Evolutionary conservation across 345 rosid species (phyloP), one percentile per base, ranked within the genome.

Genomic region (Cardamine occulta): DNA sequence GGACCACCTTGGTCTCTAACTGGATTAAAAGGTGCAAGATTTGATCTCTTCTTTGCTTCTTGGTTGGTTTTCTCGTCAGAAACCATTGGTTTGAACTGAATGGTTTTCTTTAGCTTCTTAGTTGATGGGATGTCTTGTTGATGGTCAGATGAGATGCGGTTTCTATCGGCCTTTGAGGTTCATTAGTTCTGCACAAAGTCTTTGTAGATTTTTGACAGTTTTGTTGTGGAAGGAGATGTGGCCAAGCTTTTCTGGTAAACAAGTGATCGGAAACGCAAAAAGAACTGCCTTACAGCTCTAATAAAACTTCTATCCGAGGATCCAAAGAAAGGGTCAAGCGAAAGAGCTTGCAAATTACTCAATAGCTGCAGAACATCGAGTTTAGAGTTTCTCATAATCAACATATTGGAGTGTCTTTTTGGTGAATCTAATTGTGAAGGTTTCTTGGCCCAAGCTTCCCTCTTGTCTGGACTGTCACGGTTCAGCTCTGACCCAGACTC

Each of bases 61-160:
- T 76, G 85, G 56, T 65, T 78, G 12, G 81, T 70, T 78, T 82
- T 89, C 86, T 90, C 90, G 49, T 85, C 93, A 10, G 83, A 72
- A 15, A 88, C 70, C 82, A 90, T 70, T 13, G 84, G 79, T 74
- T 86, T 93, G 67, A 85, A 53, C 37, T 77, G 85, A 71, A 9
- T 71, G 28, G 82, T 56, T 70, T 82, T 89, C 82, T 89, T 91
- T 79, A 81, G 48, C 80, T 79, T 89, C 85, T 87, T 89, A 40
- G 89, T 83, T 13, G 86, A 85, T 17, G 87, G 85, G 76, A 82
- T 81, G 81, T 88, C 96, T 78, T 88, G 89, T 53, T 83, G 96
- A 21, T 88, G 89, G 73, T 87, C 92, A 31, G 91, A 87, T 8
- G 83, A 88, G 66, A 79, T 59, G 17, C 93, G 97, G 48, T 93